A percentile compares a stretch with the other conserved stretches of the same genome.
phyloP scores from a whole-genome alignment of 345 rosid species.

The Salix arbutifolia region DNA sequence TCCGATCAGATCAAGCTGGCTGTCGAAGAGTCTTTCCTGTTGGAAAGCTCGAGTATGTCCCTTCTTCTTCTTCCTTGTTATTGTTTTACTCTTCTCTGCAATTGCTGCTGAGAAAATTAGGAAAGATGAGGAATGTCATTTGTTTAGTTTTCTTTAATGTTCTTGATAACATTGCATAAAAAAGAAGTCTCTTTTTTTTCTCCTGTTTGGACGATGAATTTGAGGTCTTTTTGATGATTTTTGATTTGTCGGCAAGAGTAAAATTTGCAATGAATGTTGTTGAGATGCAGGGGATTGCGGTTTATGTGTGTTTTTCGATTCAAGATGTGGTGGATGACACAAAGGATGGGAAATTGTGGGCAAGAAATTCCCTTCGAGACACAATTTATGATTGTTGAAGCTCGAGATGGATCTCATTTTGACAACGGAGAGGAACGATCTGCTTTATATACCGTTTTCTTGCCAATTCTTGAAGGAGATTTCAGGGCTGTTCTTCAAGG shows the following conservation, averaged over 20 bases:
- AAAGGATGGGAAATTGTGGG: conserved; percentile 58
- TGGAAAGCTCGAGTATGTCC: conserved; percentile 53
- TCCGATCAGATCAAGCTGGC: conserved; percentile 43
- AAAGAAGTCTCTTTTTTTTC: too few species aligned
- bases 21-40: conserved; percentile 53
- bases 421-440: conserved; percentile 27
- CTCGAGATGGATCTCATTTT: conserved; percentile 41
- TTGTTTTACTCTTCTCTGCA: neutral
- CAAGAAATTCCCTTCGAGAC: conserved; percentile 63
- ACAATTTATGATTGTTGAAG: conserved; percentile 54
- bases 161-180: neutral
- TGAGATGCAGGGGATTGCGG: conserved; percentile 49
- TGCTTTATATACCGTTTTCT: conserved; percentile 41
- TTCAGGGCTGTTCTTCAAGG: conserved; percentile 70
- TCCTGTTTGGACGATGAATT: too few species aligned
- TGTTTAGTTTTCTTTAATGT: neutral
- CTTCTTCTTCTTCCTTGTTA: neutral
- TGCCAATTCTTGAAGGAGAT: conserved; percentile 62
- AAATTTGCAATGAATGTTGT: neutral
- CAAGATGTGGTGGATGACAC: conserved; percentile 83
- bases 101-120: neutral
- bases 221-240: neutral
- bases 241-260: neutral
- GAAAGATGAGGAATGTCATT: neutral
- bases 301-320: conserved; percentile 64